These are phyloP conservation scores for Dicorynia guianensis DNA, from an alignment of 306 rosid species.

Conservation along the genomic window DNA sequence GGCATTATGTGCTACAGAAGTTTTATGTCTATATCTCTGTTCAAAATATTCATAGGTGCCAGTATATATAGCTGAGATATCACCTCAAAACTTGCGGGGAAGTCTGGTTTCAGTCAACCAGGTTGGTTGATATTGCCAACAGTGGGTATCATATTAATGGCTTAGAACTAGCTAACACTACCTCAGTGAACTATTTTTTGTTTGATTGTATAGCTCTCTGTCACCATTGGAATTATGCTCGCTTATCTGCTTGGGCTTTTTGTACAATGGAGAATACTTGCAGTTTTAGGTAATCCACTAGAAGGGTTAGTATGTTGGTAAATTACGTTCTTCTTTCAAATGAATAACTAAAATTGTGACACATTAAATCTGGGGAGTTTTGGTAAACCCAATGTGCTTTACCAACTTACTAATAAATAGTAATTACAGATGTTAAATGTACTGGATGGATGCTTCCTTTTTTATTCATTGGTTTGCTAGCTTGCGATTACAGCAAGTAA, in stretches of 20 bases:
- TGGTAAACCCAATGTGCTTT: neutral
- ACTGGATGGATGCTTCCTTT: neutral
- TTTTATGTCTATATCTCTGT: constrained; percentile 28
- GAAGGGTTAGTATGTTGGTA: constrained; percentile 23
- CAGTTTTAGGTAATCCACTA: constrained; percentile 78
- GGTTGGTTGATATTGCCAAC: constrained; percentile 58
- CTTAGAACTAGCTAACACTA: constrained; percentile 6
- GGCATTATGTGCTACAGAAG: constrained; percentile 38
- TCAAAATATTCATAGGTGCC: constrained; percentile 70
- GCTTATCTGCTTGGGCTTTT: constrained; percentile 94
- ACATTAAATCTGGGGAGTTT: constrained; percentile 19
- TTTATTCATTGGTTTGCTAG: neutral
- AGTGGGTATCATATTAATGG: constrained; percentile 7
- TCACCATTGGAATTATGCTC: constrained; percentile 90
- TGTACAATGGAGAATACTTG: constrained; percentile 93
- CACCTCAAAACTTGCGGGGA: constrained; percentile 95
- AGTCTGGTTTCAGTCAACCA: constrained; percentile 80
- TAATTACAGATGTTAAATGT: too few species aligned
- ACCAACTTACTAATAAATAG: neutral
- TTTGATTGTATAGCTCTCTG: constrained; percentile 71
- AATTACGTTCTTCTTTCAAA: constrained; percentile 12
- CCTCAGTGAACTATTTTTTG: constrained; percentile 24
- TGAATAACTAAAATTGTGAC: constrained; percentile 23
- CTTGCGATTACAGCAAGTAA: neutral
- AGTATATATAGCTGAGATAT: constrained; percentile 90